Evolutionary conservation across 140 eudicot species (phyloP), one percentile per base, ranked within the genome.

Genomic region (Cichorium intybus): DNA sequence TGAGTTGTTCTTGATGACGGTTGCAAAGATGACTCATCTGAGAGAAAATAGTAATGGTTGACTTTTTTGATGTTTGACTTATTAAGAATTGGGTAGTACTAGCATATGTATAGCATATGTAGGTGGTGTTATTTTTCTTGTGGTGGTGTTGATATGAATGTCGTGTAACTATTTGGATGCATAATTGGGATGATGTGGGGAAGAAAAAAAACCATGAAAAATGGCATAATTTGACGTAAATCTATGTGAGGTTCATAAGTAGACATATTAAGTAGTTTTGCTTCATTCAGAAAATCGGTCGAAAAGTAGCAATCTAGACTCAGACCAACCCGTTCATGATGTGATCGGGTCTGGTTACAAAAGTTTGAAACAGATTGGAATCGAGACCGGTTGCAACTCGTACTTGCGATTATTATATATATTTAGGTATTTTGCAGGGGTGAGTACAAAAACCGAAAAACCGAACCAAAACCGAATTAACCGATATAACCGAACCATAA

Each of bases 1-100:
- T n/a, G 78, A 74, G 56, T 64, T 14, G 79, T 16, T 48, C 62
- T 17, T 66, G 47, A 34, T 51, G 74, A 24, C 20, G 33, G 7
- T 74, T 66, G 60, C 24, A 14, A 37, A 26, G 70, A 60, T 22
- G 64, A 66, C 67, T 51, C 60, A 15, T 41, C 6, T 4, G 21
- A 59, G 57, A 58, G 69, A 74, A 34, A 49, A 56, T 58, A 58
- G 34, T 60, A 61, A 50, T 43, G 60, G 47, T 66, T 75, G 75
- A 60, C 75, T 35, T 58, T 58, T 50, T 26, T 3, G 1, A 50
- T 75, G 70, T n/a, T 75, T 75, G 70, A 68, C 75, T 21, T 60
- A 15, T 43, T 75, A 51, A 67, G 75, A 75, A 59, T 68, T 68
- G 80, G 73, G 65, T 74, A n/a, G n/a, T n/a, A n/a, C n/a, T n/a